A percentile compares a stretch with the other conserved stretches of the same genome.
Evolutionary conservation across 257 asterid genomes (phyloP).

Genomic region (Thymus quinquecostatus): DNA sequence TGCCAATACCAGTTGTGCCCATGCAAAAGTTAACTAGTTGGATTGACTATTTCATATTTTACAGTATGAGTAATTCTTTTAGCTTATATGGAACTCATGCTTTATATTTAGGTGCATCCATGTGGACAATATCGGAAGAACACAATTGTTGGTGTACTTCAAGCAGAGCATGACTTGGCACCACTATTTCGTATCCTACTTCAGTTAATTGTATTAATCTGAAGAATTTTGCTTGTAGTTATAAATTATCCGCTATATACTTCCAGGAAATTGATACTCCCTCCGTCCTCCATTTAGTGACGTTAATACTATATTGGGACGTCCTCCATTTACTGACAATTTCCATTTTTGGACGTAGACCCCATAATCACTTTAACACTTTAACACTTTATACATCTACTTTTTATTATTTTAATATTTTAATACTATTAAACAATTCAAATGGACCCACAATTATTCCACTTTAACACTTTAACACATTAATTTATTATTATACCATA

Average conservation of each 20-base stretch:
- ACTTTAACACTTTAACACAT: too few relatives aligned
- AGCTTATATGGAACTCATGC: conserved; percentile 13
- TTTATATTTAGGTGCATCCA: conserved; percentile 77
- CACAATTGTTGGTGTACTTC: conserved; percentile 87
- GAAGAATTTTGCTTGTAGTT: conserved; percentile 6
- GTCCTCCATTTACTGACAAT: too few relatives aligned
- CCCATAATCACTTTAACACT: too few relatives aligned
- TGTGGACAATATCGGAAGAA: conserved; percentile 99
- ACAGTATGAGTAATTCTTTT: conserved; percentile 10
- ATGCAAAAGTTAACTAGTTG: conserved; percentile 2
- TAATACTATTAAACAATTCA: too few relatives aligned
- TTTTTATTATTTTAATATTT: too few relatives aligned
- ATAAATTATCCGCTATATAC: background rate
- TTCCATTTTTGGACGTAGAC: too few relatives aligned
- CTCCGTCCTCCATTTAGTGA: too few relatives aligned
- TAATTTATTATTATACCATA: too few relatives aligned
- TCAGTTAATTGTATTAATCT: conserved; percentile 23
- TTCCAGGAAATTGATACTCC: conserved; percentile 10
- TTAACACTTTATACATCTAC: too few relatives aligned
- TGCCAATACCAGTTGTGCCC: background rate
- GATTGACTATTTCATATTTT: conserved; percentile 8
- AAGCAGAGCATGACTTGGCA: conserved; percentile 91
- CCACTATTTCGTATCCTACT: conserved; percentile 92
- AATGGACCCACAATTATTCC: too few relatives aligned
- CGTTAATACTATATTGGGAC: too few relatives aligned